These are phyloP conservation scores for Gomphus bonarii DNA, from an alignment of 1,284 basidiomycete genomes.

Conservation along the genomic window DNA sequence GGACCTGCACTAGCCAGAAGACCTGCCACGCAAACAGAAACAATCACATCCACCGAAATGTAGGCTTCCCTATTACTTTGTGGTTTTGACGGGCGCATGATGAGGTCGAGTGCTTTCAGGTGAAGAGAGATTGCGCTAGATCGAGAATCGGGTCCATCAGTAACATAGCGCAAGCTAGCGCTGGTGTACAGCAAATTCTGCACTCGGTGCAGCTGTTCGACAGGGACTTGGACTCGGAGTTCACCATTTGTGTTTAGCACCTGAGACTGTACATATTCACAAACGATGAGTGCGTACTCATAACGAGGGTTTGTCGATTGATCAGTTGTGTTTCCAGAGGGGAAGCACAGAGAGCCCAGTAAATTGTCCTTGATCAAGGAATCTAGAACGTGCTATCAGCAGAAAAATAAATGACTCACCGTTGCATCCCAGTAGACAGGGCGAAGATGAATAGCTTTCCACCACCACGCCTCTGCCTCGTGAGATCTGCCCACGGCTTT, in stretches of 20 bases:
- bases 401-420: conserved; percentile 19
- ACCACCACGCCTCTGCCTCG: conserved; percentile 35
- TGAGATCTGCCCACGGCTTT: conserved; percentile 26
- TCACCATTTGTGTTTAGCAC: conserved; percentile 16
- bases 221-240: conserved; percentile 17
- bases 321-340: not conserved
- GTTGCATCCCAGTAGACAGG: conserved; percentile 33
- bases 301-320: conserved; percentile 16
- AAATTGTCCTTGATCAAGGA: conserved; percentile 25
- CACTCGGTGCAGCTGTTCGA: conserved; percentile 27
- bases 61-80: conserved; percentile 15
- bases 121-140: conserved; percentile 27
- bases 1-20: conserved; percentile 19
- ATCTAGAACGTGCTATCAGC: not conserved
- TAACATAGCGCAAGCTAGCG: conserved; percentile 26
- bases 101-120: conserved; percentile 26
- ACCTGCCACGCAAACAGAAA: conserved; percentile 25
- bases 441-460: conserved; percentile 29
- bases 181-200: conserved; percentile 34
- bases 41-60: conserved; percentile 25
- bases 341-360: conserved; percentile 28
- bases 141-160: conserved; percentile 14
- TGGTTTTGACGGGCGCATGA: conserved; percentile 19
- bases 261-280: conserved; percentile 23
- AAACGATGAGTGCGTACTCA: conserved; percentile 25